These are phyloP conservation scores for Logfia minima DNA, from an alignment of 129 eudicot genomes.

Conservation along the genomic window DNA sequence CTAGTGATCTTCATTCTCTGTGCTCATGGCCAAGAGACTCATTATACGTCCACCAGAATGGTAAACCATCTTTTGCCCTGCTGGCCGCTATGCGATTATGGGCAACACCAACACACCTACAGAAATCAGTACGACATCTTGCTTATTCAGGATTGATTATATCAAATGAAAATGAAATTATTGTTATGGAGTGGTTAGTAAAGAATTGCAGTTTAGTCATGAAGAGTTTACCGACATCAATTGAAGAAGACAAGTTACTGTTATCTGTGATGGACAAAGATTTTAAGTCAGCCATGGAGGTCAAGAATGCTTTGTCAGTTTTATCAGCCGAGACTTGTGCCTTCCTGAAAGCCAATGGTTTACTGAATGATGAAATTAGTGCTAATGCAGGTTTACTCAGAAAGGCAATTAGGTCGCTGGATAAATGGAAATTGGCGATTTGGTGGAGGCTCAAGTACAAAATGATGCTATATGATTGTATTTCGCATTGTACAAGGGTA, in stretches of 20 bases:
- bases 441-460: slow-evolving; percentile 76
- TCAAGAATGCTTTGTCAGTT: slow-evolving; percentile 29
- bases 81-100: slow-evolving; percentile 73
- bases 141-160: slow-evolving; percentile 63
- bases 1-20: slow-evolving; percentile 47
- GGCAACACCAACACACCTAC: slow-evolving; percentile 67
- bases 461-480: slow-evolving; percentile 50
- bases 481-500: slow-evolving; percentile 48
- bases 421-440: slow-evolving; percentile 78
- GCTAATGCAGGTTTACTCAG: neutral
- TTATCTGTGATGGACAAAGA: slow-evolving; percentile 40
- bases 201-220: slow-evolving; percentile 46
- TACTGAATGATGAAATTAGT: slow-evolving; percentile 23
- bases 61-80: slow-evolving; percentile 79
- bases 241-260: slow-evolving; percentile 57
- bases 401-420: slow-evolving; percentile 45
- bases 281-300: slow-evolving; percentile 32
- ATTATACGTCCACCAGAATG: slow-evolving; percentile 60
- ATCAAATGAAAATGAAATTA: slow-evolving; percentile 64
- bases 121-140: slow-evolving; percentile 56
- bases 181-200: slow-evolving; percentile 64
- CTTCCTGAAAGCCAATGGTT: slow-evolving; percentile 41
- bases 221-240: slow-evolving; percentile 43
- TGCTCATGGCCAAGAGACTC: slow-evolving; percentile 76
- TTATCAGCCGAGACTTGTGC: slow-evolving; percentile 39